Evolutionary conservation across 2,329 filamentous ascomycete species (phyloP).

Genomic region (Colletotrichum camelliae): DNA sequence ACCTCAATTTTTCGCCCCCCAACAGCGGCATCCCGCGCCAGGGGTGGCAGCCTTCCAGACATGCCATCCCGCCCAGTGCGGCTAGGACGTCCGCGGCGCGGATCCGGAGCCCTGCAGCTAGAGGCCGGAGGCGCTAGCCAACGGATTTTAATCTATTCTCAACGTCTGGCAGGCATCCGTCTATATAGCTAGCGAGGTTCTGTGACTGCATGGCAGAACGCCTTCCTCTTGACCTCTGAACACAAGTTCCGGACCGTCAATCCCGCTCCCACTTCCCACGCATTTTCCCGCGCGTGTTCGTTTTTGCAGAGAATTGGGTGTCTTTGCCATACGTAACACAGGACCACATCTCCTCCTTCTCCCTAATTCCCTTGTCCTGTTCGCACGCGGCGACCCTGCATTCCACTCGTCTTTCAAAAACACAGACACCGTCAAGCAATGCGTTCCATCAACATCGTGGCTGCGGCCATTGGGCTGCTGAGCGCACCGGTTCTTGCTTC

Average conservation of each 20-base stretch:
- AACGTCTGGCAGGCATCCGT: constrained; percentile 1
- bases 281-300: not conserved
- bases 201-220: not conserved
- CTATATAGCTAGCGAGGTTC: constrained; percentile 4
- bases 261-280: not conserved
- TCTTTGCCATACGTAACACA: not conserved
- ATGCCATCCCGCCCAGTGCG: not conserved
- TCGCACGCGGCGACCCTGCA: not conserved
- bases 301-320: not conserved
- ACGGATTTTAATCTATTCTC: constrained; percentile 5
- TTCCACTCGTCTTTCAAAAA: not conserved
- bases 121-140: not conserved
- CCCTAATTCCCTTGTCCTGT: not conserved
- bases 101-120: not conserved
- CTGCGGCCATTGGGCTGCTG: constrained; percentile 3
- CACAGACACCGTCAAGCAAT: not conserved
- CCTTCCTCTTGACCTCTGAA: not conserved
- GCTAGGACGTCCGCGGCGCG: not conserved
- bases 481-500: not conserved
- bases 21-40: not conserved
- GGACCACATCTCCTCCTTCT: not conserved
- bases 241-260: not conserved
- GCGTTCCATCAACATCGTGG: not conserved
- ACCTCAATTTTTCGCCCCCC: not conserved
- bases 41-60: not conserved